Base-by-base conservation (phyloP, 2,329 filamentous ascomycete species). In the Trichoderma arundinaceum region DNA sequence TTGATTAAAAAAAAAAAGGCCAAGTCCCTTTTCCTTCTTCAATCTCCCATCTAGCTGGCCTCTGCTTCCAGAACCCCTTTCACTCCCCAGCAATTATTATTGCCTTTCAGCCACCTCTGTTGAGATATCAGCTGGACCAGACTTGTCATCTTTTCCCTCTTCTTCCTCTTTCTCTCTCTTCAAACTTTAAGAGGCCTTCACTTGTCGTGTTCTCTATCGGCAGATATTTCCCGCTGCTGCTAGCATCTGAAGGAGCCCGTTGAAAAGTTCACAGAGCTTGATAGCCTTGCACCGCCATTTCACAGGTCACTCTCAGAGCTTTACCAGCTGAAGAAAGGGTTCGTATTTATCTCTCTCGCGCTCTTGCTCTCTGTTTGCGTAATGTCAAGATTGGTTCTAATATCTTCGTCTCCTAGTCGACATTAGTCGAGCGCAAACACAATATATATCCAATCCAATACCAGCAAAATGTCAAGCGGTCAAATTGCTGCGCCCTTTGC, bases 401-500 rank as follows among this genome's bases (percentile, higher is more conserved):
- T 39, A 22, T 28, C 17, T 7, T 12, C 32, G 10, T 13, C 2
- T 17, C 28, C 13, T 28, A 46, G 49, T 38, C 17, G 10, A n/a
- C 57, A 17, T 63, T 28, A 38, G 15, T 19, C 48, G n/a, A n/a
- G 32, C 32, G 48, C 7, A 53, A 41, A 54, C 17, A 32, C 39
- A n/a, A 15, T 52, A 22, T 9, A 59, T 53, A 54, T 39, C 17
- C 28, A 59, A 2, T 17, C 32, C 49, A 46, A 54, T 46, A 66
- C 49, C 64, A 15, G 44, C 70, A 76, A 69, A 43, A 79, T 79
- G 77, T 75, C 77, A 66, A 70, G 71, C 65, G 68, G 75, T 68
- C 77, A 76, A 68, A 68, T 76, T 69, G 77, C 78, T 64, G 77
- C 82, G 22, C 81, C 84, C 7, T 75, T 83, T 66, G 78, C 83